Evolutionary conservation across 2,329 filamentous ascomycete genomes (phyloP).

Genomic region (Penicillium olsonii): DNA sequence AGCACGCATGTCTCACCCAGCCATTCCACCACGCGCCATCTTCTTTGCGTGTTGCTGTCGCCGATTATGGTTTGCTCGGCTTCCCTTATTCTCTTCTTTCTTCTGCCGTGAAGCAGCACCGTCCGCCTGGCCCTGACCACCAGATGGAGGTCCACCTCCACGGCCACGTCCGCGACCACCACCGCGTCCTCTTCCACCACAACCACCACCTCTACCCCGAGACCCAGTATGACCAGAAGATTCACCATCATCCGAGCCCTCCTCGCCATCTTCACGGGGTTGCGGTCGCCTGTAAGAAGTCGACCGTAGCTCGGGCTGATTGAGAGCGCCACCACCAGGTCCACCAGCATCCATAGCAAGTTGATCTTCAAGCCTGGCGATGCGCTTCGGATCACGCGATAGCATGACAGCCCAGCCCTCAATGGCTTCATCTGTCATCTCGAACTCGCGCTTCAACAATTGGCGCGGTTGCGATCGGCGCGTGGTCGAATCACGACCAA

Average conservation of each 20-base stretch:
- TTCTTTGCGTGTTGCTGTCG: constrained; percentile 68
- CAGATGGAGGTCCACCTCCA: constrained; percentile 50
- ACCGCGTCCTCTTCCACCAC: constrained; percentile 51
- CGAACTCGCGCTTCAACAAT: constrained; percentile 71
- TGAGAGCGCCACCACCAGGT: constrained; percentile 24
- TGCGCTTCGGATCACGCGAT: constrained; percentile 66
- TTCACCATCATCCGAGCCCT: constrained; percentile 47
- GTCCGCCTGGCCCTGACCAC: constrained; percentile 64
- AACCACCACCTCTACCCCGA: constrained; percentile 44
- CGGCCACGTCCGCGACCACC: constrained; percentile 55
- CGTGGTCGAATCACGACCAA: constrained; percentile 70
- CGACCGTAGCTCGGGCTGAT: constrained; percentile 64
- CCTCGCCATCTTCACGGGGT: constrained; percentile 47
- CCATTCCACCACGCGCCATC: constrained; percentile 56
- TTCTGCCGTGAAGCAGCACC: constrained; percentile 70
- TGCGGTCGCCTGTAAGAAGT: constrained; percentile 62
- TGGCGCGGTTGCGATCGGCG: constrained; percentile 64
- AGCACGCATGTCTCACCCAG: constrained; percentile 28
- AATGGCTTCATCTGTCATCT: constrained; percentile 89
- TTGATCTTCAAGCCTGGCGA: constrained; percentile 70
- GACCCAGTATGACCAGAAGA: constrained; percentile 30
- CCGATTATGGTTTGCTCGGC: constrained; percentile 82
- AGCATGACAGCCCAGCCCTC: constrained; percentile 95
- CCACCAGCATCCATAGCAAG: constrained; percentile 65
- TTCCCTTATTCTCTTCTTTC: constrained; percentile 82